Evolutionary conservation across 2,329 filamentous ascomycete genomes (phyloP).

Genomic region (Penicillium paneum): DNA sequence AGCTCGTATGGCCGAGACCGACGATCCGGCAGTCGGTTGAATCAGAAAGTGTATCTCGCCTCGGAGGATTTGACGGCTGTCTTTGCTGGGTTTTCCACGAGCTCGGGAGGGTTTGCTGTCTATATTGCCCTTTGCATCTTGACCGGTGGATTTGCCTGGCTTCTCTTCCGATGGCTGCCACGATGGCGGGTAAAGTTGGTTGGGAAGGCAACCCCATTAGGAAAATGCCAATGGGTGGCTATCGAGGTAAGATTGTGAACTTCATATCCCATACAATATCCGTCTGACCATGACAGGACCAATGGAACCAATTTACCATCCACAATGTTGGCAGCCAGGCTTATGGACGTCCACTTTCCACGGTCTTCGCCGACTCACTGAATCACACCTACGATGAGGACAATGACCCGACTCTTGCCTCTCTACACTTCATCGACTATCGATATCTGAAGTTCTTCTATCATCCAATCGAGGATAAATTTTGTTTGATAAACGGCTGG

Average conservation of each 20-base stretch:
- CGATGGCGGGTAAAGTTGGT: slow-evolving; percentile 76
- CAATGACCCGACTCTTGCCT: slow-evolving; percentile 69
- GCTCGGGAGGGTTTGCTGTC: slow-evolving; percentile 61
- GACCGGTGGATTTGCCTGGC: slow-evolving; percentile 74
- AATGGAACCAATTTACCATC: slow-evolving; percentile 91
- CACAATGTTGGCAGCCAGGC: slow-evolving; percentile 61
- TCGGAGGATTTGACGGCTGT: slow-evolving; percentile 94
- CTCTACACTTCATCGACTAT: slow-evolving; percentile 80
- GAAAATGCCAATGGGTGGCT: slow-evolving; percentile 83
- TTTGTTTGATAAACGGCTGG: slow-evolving; percentile 83
- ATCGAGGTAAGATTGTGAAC: slow-evolving; percentile 62
- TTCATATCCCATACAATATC: background rate
- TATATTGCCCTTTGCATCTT: slow-evolving; percentile 70
- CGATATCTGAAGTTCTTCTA: slow-evolving; percentile 92
- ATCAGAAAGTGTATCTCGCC: slow-evolving; percentile 87
- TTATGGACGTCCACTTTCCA: slow-evolving; percentile 63
- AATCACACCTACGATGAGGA: slow-evolving; percentile 62
- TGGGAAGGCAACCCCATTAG: slow-evolving; percentile 66
- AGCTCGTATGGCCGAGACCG: slow-evolving; percentile 64
- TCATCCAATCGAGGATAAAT: slow-evolving; percentile 84
- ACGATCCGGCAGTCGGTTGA: slow-evolving; percentile 62
- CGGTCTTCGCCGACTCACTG: slow-evolving; percentile 54
- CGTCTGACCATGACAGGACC: slow-evolving; percentile 59
- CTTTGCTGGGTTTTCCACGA: slow-evolving; percentile 85
- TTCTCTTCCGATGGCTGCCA: slow-evolving; percentile 86